Conservation (phyloP, 306 rosid genomes). For the Malus sieversii region DNA sequence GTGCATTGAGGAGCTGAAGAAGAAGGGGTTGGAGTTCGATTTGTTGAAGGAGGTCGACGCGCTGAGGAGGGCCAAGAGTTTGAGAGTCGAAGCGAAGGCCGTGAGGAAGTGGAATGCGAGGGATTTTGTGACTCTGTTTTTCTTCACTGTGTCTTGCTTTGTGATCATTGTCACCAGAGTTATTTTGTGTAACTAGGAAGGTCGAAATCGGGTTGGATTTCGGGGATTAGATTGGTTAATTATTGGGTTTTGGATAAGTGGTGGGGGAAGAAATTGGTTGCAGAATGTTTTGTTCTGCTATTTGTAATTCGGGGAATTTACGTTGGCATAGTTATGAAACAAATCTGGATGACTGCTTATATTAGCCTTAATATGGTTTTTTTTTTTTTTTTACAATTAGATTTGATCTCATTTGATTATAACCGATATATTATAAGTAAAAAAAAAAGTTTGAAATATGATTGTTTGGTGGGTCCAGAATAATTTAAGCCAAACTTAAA, state of each 20-base stretch:
- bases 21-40: conserved; percentile 85
- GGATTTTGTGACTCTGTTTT: conserved; percentile 65
- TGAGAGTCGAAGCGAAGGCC: conserved; percentile 55
- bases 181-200: conserved; percentile 51
- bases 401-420: too few species aligned
- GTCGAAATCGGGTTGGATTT: background rate
- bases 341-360: background rate
- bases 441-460: too few species aligned
- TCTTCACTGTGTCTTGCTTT: conserved; percentile 61
- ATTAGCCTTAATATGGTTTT: background rate
- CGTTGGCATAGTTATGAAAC: background rate
- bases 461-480: too few species aligned
- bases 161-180: conserved; percentile 63
- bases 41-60: conserved; percentile 93
- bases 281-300: conserved; percentile 84
- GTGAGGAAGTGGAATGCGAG: conserved; percentile 82
- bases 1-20: conserved; percentile 79
- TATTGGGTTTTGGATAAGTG: background rate
- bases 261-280: conserved; percentile 12
- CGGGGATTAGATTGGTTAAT: background rate
- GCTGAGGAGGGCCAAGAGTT: conserved; percentile 77
- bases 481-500: too few species aligned
- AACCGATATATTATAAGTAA: too few species aligned
- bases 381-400: background rate
- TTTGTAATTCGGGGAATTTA: conserved; percentile 11